These are phyloP conservation scores for Phaeodactylum tricornutum DNA, from an alignment of 108 stramenopile species.

Conservation along the genomic window DNA sequence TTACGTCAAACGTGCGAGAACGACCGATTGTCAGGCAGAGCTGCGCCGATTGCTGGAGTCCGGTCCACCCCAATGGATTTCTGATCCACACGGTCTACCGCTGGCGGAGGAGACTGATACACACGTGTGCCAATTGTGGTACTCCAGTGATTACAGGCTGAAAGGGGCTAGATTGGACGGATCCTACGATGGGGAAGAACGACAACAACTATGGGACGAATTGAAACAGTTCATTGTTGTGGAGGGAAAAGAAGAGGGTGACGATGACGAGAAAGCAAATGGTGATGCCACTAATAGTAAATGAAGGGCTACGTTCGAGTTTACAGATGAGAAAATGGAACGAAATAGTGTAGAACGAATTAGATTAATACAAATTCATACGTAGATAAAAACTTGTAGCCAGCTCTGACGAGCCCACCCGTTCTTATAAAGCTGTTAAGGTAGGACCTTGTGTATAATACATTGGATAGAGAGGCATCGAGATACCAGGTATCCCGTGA, in stretches of 20 bases:
- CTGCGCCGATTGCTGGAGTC: conserved; percentile 46
- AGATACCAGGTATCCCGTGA: too few relatives aligned
- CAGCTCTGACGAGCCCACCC: background rate
- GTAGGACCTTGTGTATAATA: background rate
- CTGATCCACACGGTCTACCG: conserved; percentile 59
- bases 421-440: background rate
- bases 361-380: background rate
- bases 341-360: too few relatives aligned
- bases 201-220: conserved; percentile 53
- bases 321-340: background rate
- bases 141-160: conserved; percentile 40
- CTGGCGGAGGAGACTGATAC: conserved; percentile 46
- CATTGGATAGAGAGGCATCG: too few relatives aligned
- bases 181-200: conserved; percentile 59
- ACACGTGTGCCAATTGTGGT: conserved; percentile 63
- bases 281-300: conserved; percentile 8
- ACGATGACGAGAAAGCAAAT: conserved; percentile 62
- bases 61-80: conserved; percentile 71
- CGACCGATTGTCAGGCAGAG: conserved; percentile 76
- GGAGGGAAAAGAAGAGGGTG: conserved; percentile 66
- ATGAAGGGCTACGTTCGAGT: background rate
- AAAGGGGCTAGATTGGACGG: conserved; percentile 48
- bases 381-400: background rate
- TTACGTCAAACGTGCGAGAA: conserved; percentile 43
- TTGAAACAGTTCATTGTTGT: conserved; percentile 66